Percentiles rank a stretch among this genome's conserved stretches.
These are phyloP conservation scores for Meripilus lineatus DNA, from an alignment of 1,284 basidiomycete genomes.

Conservation along the genomic window DNA sequence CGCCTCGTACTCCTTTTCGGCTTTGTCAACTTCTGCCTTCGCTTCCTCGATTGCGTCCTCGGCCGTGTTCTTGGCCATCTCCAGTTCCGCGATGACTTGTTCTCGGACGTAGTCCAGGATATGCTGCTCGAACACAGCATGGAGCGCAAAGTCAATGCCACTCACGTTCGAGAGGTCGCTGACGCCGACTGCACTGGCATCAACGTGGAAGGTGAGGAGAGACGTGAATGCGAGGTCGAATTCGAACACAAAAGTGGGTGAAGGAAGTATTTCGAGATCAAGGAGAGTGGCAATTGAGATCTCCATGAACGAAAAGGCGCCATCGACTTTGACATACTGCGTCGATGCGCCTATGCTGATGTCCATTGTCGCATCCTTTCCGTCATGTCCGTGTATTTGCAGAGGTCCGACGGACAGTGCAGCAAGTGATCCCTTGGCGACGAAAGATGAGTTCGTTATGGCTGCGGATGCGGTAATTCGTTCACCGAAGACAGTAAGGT, in stretches of 20 bases:
- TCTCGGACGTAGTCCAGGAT: slow-evolving; percentile 7
- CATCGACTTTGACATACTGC: slow-evolving; percentile 6
- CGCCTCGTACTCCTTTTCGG: not conserved
- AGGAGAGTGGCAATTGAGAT: slow-evolving; percentile 3
- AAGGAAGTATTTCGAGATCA: slow-evolving; percentile 4
- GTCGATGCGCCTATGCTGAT: not conserved
- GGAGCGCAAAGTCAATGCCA: slow-evolving; percentile 6
- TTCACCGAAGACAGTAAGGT: slow-evolving; percentile 5
- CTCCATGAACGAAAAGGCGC: slow-evolving; percentile 6
- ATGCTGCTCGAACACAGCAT: slow-evolving; percentile 8
- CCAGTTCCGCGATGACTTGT: not conserved
- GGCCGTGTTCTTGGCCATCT: not conserved
- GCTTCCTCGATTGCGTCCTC: not conserved
- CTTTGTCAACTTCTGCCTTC: not conserved
- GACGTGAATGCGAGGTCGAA: slow-evolving; percentile 7
- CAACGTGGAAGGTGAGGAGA: slow-evolving; percentile 6
- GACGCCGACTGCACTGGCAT: slow-evolving; percentile 4
- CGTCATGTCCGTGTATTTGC: not conserved
- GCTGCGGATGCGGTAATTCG: not conserved
- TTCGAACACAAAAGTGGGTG: slow-evolving; percentile 2
- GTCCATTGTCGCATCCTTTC: slow-evolving; percentile 1
- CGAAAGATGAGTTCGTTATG: not conserved
- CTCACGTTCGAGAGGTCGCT: slow-evolving; percentile 1
- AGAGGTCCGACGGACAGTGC: slow-evolving; percentile 1
- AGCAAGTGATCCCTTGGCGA: slow-evolving; percentile 1